Base-by-base conservation (phyloP, 1,284 basidiomycete species). In the Rhodotorula sp. region DNA sequence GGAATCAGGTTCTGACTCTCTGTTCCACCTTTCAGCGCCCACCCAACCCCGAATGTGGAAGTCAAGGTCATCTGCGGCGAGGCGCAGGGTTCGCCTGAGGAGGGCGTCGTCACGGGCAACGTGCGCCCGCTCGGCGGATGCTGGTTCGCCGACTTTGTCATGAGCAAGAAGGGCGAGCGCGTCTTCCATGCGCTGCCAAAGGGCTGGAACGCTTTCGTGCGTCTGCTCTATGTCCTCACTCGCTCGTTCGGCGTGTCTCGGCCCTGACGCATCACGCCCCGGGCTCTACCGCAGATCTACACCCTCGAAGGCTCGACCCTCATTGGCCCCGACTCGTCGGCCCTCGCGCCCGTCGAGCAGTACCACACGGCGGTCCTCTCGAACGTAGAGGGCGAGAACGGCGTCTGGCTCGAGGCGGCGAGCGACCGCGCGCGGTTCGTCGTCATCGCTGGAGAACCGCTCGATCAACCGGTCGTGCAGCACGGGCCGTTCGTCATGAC, bases 111-210 rank as follows among this genome's bases (percentile, higher is more conserved):
- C 16, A 88, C 90, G 79, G 94, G 92, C 3, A 93, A 93, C 25
- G 93, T 98, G 44, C 85, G 90, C 64, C 91, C 92, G 0, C 87
- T 95, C 7, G 94, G 93, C 21, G 93, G 93, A 3, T 95, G 93
- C 81, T 94, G 92, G 90, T 61, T 61, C 49, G 21, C 52, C 34
- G 93, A 97, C 80, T 83, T 91, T 71, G 87, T 84, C 70, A 89
- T 96, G 80, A 84, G 85, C 66, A 85, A 85, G 69, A 85, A 88
- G 34, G 87, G 87, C 7, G 84, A 85, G n/a, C 84, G 82, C 23
- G 85, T 93, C 25, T 97, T 92, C 84, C 94, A 97, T 80, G 86
- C 89, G 8, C 85, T 98, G 57, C 93, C 94, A 86, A 66, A 70
- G 7, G 74, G 79, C 3, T 83, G 81, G 80, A 82, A 81, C 68